Base-by-base conservation (phyloP, 129 eudicot genomes). In the Dittrichia graveolens region DNA sequence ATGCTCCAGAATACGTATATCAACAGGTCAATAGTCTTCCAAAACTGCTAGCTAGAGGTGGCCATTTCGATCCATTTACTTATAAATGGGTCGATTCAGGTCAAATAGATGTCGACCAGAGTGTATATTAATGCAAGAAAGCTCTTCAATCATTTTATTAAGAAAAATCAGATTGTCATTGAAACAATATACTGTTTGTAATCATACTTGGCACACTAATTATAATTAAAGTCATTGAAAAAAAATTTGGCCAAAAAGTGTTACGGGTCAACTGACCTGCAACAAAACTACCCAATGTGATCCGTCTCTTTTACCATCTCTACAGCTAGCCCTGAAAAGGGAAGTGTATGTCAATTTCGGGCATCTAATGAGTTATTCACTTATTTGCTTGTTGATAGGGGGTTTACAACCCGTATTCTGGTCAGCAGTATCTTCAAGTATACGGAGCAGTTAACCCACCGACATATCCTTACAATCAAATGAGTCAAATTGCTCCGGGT, bases 391-490 rank as follows among this genome's bases (percentile, higher is more conserved):
- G 35, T 71, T 69, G 43, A 10, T 74, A 94, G 99, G 97, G 97
- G 18, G 83, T 79, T 75, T 90, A 90, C 86, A 88, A 85, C 61
- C 89, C 92, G 44, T 88, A 87, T 79, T 75, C 84, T 72, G 76
- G 88, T 75, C 98, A 94, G 82, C 98, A 90, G 68, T 94, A 87
- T 80, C 91, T 90, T 78, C 97, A 86, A 24, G 57, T 86, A 54
- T 92, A 92, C 72, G 96, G 96, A 48, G 85, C 84, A 56, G 79
- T 80, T 43, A 83, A 84, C 81, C 49, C 89, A 61, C 50, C 96
- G 4, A 68, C 90, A 69, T 90, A 94, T 75, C 98, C 98, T 16
- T 94, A 93, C 80, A 82, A 79, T 71, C 97, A 87, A 74, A 31
- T 80, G 84, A 82, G 92, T 79, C 95, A 93, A 73, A 78, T 82